Conservation (phyloP, 1,284 basidiomycete genomes). For the Peniophora sp. region DNA sequence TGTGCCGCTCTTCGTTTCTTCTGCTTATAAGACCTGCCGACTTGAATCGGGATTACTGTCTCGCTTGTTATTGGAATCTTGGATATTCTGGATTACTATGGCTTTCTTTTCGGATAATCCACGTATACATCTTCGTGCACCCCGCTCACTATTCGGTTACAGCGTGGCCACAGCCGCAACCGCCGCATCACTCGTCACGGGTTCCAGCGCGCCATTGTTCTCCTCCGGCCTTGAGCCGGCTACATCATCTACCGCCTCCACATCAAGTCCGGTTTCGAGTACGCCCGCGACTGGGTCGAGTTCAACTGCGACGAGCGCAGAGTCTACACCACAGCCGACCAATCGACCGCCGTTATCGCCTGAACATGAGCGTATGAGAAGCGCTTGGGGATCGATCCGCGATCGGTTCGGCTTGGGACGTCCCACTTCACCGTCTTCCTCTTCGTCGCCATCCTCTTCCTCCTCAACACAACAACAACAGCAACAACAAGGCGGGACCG, state of each 20-base stretch:
- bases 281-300: constrained; percentile 25
- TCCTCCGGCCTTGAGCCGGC: constrained; percentile 36
- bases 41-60: too few species aligned
- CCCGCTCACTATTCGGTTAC: constrained; percentile 10
- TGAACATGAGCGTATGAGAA: constrained; percentile 35
- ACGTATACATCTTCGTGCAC: not conserved
- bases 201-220: constrained; percentile 51
- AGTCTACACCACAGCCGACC: constrained; percentile 7
- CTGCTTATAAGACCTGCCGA: too few species aligned
- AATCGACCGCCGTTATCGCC: constrained; percentile 14
- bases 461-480: constrained; percentile 6
- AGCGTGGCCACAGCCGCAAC: constrained; percentile 78
- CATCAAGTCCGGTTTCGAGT: constrained; percentile 16
- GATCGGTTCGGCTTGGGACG: constrained; percentile 47
- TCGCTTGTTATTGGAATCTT: too few species aligned
- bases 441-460: constrained; percentile 5
- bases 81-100: too few species aligned
- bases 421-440: constrained; percentile 4
- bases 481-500: too few species aligned
- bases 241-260: constrained; percentile 9
- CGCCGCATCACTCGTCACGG: constrained; percentile 63
- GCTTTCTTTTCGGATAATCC: not conserved
- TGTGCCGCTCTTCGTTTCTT: too few species aligned
- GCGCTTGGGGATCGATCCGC: constrained; percentile 57
- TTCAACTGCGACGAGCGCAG: constrained; percentile 14